Evolutionary conservation across 2,329 filamentous ascomycete species (phyloP), one percentile per base, ranked within the genome.

Genomic region (Fusarium subtropicale): DNA sequence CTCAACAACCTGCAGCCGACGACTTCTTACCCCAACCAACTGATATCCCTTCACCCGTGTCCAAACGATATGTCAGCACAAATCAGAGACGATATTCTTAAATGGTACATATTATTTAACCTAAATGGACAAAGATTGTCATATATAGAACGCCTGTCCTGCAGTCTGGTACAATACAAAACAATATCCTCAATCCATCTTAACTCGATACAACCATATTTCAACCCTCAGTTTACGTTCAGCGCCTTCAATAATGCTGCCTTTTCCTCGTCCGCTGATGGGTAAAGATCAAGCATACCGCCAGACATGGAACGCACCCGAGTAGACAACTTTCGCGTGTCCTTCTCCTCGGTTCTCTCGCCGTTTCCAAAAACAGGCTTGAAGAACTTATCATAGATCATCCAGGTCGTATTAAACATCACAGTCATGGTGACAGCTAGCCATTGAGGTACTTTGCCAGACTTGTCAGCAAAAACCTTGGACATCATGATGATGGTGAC

Each of bases 301-400:
- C 15, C 22, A 6, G 67, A 68, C 63, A 61, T 36, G 2, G 63
- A 68, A 6, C 46, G 46, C 16, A 53, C 66, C 20, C 64, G 39
- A 31, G 33, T 33, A 7, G 55, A 48, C 7, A 48, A 7, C 31
- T 39, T 59, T 16, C 42, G 67, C 7, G 68, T 71, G 2, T 73
- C 68, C 11, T 71, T 66, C 33, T 77, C 77, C 33, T 78, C 68
- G 5, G 88, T 90, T 73, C 86, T 87, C 83, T 98, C 95, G 0
- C 96, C 96, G 76, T 98, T 92, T 1, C 95, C 95, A 83, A 97
- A 97, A 0, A 90, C 41, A 1, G 79, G 81, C 77, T 88, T 90
- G 70, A 83, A 77, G 4, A 83, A 76, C 3, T 30, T 31, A 53
- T 87, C 85, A 51, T 87, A 86, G 5, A 65, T 70, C 61, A 77